Conservation (phyloP, 306 rosid genomes). For the Datisca glomerata region DNA sequence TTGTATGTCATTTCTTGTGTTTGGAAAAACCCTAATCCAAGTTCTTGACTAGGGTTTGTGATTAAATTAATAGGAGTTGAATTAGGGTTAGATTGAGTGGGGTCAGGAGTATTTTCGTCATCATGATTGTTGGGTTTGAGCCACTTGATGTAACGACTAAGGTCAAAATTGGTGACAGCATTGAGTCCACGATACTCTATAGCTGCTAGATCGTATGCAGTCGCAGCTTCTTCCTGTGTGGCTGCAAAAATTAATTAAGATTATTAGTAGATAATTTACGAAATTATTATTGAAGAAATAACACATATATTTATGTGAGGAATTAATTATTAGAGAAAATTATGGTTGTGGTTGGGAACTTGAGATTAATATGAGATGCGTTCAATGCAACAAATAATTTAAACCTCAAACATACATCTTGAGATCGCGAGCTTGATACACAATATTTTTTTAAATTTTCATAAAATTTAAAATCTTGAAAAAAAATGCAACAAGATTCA, state of each 20-base stretch:
- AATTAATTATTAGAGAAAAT: too few relatives aligned
- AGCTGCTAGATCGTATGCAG: slow-evolving; percentile 31
- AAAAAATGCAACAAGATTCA: too few relatives aligned
- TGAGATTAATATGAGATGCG: too few relatives aligned
- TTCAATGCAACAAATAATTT: too few relatives aligned
- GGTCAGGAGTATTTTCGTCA: slow-evolving; percentile 2
- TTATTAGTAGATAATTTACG: too few relatives aligned
- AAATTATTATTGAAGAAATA: too few relatives aligned
- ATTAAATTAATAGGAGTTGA: not conserved
- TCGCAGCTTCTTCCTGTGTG: slow-evolving; percentile 38
- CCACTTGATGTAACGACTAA: slow-evolving; percentile 37
- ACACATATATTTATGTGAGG: too few relatives aligned
- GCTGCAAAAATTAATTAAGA: slow-evolving; percentile 10
- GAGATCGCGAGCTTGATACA: too few relatives aligned
- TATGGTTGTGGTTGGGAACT: too few relatives aligned
- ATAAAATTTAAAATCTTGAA: too few relatives aligned
- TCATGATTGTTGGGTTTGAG: slow-evolving; percentile 18
- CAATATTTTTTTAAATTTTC: too few relatives aligned
- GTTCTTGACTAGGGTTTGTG: slow-evolving; percentile 13
- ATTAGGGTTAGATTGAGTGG: not conserved
- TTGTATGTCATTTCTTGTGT: slow-evolving; percentile 5
- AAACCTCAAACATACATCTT: too few relatives aligned
- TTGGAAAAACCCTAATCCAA: slow-evolving; percentile 17
- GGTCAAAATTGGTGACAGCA: slow-evolving; percentile 35
- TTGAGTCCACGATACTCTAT: slow-evolving; percentile 36